phyloP scores from a whole-genome alignment of 108 stramenopile genomes.

The Epithemia pelagica region DNA sequence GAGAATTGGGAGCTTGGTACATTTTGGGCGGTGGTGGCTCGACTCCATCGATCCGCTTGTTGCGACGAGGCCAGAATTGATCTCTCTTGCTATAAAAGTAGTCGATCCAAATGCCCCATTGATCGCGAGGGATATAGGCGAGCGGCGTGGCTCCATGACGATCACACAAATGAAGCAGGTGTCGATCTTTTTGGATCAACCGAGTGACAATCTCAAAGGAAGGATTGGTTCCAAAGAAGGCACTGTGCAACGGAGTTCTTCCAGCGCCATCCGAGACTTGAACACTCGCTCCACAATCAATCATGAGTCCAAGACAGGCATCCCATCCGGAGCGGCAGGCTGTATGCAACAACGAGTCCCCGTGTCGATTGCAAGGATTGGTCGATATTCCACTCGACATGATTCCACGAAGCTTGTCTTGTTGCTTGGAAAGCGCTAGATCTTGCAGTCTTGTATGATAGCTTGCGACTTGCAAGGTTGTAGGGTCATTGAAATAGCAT shows the following conservation, averaged over 20 bases:
- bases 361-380: conserved; percentile 74
- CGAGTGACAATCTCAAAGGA: conserved; percentile 30
- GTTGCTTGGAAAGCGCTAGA: conserved; percentile 55
- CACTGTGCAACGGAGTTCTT: conserved; percentile 70
- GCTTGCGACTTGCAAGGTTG: conserved; percentile 52
- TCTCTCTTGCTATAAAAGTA: conserved; percentile 47
- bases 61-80: conserved; percentile 25
- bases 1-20: conserved; percentile 17
- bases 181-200: conserved; percentile 19
- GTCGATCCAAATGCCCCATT: conserved; percentile 49
- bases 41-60: conserved; percentile 18
- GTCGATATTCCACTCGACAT: conserved; percentile 50
- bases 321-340: conserved; percentile 52
- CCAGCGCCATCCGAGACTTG: conserved; percentile 61
- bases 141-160: conserved; percentile 60
- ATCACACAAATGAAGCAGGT: conserved; percentile 26
- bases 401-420: conserved; percentile 29
- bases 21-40: conserved; percentile 12
- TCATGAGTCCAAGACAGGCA: conserved; percentile 41
- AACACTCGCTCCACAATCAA: conserved; percentile 46
- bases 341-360: conserved; percentile 74
- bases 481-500: conserved; percentile 67
- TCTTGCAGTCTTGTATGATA: conserved; percentile 55
- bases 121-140: conserved; percentile 49
- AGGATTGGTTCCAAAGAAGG: conserved; percentile 61